Conservation (phyloP, 2,329 filamentous ascomycete genomes). For the Bertia moriformis region DNA sequence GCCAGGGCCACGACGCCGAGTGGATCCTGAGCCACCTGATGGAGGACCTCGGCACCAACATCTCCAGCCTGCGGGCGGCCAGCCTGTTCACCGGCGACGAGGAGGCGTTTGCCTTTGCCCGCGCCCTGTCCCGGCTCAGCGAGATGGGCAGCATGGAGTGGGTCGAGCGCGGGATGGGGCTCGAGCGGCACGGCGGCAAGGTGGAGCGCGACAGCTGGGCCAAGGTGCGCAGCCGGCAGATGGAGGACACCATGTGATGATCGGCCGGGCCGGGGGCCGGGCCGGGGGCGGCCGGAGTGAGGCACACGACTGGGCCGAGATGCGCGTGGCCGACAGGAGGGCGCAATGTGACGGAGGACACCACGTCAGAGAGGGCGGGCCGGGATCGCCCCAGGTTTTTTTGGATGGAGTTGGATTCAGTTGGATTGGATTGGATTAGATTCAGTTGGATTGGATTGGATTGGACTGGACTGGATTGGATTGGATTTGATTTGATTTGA, state of each 20-base stretch:
- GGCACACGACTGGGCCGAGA: too few relatives aligned
- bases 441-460: too few relatives aligned
- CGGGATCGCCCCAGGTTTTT: too few relatives aligned
- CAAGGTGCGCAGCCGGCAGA: slow-evolving; percentile 50
- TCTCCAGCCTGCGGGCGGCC: slow-evolving; percentile 69
- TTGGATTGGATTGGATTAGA: too few relatives aligned
- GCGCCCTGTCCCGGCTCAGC: slow-evolving; percentile 67
- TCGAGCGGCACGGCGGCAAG: slow-evolving; percentile 51
- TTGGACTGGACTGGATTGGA: too few relatives aligned
- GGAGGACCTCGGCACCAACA: slow-evolving; percentile 76
- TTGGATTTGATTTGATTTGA: too few relatives aligned
- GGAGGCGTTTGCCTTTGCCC: slow-evolving; percentile 88
- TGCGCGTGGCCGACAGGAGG: too few relatives aligned
- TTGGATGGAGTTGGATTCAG: too few relatives aligned
- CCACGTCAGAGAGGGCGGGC: too few relatives aligned
- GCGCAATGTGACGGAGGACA: too few relatives aligned
- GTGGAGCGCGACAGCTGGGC: slow-evolving; percentile 50
- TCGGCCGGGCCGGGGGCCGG: too few relatives aligned
- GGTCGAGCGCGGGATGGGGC: slow-evolving; percentile 68
- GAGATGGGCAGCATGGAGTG: slow-evolving; percentile 94
- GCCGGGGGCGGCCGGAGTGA: too few relatives aligned
- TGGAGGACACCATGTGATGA: slow-evolving; percentile 55
- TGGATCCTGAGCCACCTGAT: slow-evolving; percentile 67
- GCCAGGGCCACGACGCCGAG: slow-evolving; percentile 31
- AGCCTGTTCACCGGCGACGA: slow-evolving; percentile 87